Conservation (phyloP, 257 asterid genomes). For the Penstemon davidsonii region DNA sequence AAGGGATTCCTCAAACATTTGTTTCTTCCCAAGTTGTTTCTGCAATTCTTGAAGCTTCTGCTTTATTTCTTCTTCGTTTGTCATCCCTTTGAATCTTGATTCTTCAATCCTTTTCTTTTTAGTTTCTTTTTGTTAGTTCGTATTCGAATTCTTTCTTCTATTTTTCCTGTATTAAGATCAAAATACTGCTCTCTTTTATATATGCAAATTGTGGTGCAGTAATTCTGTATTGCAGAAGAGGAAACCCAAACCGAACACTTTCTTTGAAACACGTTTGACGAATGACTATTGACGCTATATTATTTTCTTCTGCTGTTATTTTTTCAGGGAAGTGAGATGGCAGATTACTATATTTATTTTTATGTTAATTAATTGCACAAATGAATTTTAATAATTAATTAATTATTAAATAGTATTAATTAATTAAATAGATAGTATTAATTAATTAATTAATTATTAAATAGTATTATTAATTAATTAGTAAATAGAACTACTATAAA, state of each 20-base stretch:
- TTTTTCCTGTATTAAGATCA: slow-evolving; percentile 2
- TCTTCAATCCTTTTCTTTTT: not conserved
- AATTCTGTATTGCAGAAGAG: slow-evolving; percentile 42
- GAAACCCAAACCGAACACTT: slow-evolving; percentile 31
- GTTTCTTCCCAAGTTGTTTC: slow-evolving; percentile 75
- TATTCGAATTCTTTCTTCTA: not conserved
- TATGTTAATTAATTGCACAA: no score
- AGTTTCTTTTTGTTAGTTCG: not conserved
- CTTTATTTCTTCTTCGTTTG: slow-evolving; percentile 50
- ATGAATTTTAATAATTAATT: no score
- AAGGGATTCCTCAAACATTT: slow-evolving; percentile 77
- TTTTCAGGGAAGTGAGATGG: no score
- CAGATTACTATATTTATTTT: no score
- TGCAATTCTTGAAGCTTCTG: slow-evolving; percentile 68
- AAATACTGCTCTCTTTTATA: slow-evolving; percentile 12
- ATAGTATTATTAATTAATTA: no score
- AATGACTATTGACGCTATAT: not conserved
- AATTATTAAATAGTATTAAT: no score
- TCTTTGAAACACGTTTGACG: not conserved
- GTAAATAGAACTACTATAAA: no score
- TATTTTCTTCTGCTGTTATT: no score
- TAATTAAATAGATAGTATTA: no score
- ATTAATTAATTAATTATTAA: no score
- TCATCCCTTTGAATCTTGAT: slow-evolving; percentile 31
- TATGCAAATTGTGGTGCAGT: slow-evolving; percentile 11